Percentiles rank a stretch among this genome's conserved stretches.
Conservation (phyloP, 2,329 filamentous ascomycete species). For the Ustulina deusta region DNA sequence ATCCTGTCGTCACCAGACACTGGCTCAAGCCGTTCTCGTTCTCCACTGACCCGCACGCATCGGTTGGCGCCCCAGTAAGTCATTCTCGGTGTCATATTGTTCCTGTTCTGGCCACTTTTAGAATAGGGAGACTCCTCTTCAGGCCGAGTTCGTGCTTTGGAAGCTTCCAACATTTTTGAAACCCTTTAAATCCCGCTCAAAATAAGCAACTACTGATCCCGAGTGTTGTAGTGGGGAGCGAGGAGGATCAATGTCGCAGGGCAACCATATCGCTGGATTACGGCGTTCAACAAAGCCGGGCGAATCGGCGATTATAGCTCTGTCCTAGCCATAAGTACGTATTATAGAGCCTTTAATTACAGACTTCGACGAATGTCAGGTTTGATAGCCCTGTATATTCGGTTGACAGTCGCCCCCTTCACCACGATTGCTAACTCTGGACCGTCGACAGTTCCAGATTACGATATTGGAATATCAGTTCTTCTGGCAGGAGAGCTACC, state of each 20-base stretch:
- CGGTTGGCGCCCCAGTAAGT: conserved; percentile 50
- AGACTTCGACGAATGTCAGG: background rate
- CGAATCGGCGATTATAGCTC: conserved; percentile 55
- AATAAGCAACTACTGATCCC: background rate
- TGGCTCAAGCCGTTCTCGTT: conserved; percentile 58
- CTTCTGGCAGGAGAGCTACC: conserved; percentile 53
- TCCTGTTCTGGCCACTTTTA: background rate
- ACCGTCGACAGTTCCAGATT: conserved; percentile 53
- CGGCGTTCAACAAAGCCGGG: conserved; percentile 57
- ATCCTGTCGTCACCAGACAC: conserved; percentile 50
- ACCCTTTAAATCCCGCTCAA: background rate
- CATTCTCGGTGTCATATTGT: background rate
- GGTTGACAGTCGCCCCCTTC: background rate
- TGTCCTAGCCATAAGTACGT: conserved; percentile 52
- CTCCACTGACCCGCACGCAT: conserved; percentile 55
- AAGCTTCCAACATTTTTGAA: background rate
- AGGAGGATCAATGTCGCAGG: conserved; percentile 45
- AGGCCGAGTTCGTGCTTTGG: background rate
- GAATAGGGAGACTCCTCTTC: background rate
- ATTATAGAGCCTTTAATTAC: background rate
- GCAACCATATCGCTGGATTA: conserved; percentile 52
- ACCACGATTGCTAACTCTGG: conserved; percentile 8
- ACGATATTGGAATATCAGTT: conserved; percentile 56
- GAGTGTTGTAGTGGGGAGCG: conserved; percentile 50
- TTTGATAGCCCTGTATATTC: background rate